Conservation (phyloP, 2,329 filamentous ascomycete genomes). For the Diaporthe helianthi region DNA sequence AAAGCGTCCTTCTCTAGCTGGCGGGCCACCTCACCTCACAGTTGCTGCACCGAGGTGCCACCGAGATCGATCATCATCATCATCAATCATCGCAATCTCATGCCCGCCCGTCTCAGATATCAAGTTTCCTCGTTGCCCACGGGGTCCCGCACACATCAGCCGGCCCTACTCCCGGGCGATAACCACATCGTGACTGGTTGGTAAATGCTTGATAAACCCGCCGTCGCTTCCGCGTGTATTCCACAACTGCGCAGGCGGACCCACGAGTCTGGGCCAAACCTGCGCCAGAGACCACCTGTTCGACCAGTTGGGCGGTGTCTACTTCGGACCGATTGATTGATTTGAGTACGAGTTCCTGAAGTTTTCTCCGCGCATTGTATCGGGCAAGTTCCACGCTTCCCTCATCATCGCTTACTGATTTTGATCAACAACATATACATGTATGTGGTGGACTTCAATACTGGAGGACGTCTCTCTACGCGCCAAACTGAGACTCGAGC, state of each 20-base stretch:
- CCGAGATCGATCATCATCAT: conserved; percentile 15
- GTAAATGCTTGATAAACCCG: neutral
- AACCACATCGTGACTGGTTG: neutral
- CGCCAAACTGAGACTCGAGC: neutral
- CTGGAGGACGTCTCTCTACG: no score
- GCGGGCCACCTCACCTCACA: neutral
- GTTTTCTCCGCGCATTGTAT: neutral
- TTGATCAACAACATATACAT: no score
- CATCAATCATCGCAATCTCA: neutral
- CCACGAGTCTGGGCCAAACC: neutral
- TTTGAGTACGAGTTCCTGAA: no score
- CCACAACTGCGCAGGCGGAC: neutral
- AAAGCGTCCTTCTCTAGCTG: neutral
- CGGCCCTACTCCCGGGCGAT: neutral
- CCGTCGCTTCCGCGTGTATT: neutral
- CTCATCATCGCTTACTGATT: neutral
- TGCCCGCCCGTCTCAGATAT: conserved; percentile 5
- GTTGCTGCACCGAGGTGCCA: conserved; percentile 15
- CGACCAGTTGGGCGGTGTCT: neutral
- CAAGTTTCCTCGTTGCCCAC: neutral
- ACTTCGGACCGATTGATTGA: conserved; percentile 8
- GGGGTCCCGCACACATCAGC: neutral
- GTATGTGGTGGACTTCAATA: neutral
- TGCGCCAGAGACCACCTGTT: neutral
- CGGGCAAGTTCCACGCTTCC: conserved; percentile 9